Evolutionary conservation across 495 filamentous ascomycete species (phyloP), one percentile per base, ranked within the genome.

Genomic region (Talaromyces stipitatus): DNA sequence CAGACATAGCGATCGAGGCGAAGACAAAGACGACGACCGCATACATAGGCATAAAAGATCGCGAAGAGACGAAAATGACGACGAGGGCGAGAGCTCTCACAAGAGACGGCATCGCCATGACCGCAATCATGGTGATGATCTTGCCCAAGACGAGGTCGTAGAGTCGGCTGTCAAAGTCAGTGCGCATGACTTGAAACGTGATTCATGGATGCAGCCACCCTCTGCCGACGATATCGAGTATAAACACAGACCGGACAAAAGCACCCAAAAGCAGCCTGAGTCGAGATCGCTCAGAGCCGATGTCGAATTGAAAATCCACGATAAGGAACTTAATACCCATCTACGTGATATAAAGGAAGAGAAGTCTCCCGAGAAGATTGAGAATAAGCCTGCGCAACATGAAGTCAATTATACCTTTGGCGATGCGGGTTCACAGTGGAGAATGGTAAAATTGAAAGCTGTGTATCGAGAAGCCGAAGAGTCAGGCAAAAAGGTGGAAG

Each of bases 201-300:
- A 97, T 71, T 82, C 87, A 4, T 98, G 94, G 94, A 98, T 98
- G 95, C 82, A 92, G 61, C 85, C 85, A 2, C 92, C 94, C 0
- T 87, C 87, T 5, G 83, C 83, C 0, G 67, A 91, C 16, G 90
- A 92, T 50, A 77, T 97, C 55, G 91, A 96, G 60, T 96, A 94
- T 66, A 85, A 88, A 29, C 87, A 92, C 47, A 82, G 84, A 57
- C 82, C 79, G 4, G 69, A 72, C 2, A 80, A 81, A 55, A 68
- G 62, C 30, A 12, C 68, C 12, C 62, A 77, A 53, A 70, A 70
- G 53, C 63, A 65, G 32, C 59, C 66, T 22, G 80, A 82, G 58
- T 61, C 76, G 5, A 72, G 61, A 23, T 76, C 81, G 47, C 75
- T 84, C 8, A 78, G 81, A 51, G 81, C 85, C 7, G 86, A 88